Evolutionary conservation across 2,329 filamentous ascomycete species (phyloP).

Genomic region (Endocalyx cinctus): DNA sequence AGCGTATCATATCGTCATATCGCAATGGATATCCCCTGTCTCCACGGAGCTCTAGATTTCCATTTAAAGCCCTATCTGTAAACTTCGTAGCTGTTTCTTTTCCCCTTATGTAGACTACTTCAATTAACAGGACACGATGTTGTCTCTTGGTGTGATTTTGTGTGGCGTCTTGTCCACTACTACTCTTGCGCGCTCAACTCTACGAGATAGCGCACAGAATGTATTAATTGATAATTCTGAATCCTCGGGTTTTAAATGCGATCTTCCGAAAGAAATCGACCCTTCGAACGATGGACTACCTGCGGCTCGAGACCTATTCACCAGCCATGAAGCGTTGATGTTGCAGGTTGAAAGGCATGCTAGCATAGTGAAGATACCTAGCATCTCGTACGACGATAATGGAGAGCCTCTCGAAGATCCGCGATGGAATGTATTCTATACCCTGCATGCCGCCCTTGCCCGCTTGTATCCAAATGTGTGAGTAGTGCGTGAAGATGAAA

Average conservation of each 20-base stretch:
- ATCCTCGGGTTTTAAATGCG: constrained; percentile 20
- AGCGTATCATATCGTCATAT: too few relatives aligned
- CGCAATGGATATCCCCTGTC: too few relatives aligned
- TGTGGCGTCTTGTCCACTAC: constrained; percentile 13
- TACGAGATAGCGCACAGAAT: constrained; percentile 10
- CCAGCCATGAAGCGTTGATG: constrained; percentile 20
- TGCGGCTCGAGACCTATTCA: constrained; percentile 23
- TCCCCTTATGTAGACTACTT: too few relatives aligned
- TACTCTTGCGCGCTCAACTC: constrained; percentile 10
- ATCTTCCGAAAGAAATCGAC: constrained; percentile 21
- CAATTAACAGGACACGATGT: too few relatives aligned
- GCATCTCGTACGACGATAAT: constrained; percentile 53
- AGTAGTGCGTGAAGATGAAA: too few relatives aligned
- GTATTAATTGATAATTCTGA: too few relatives aligned
- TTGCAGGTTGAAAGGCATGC: constrained; percentile 33
- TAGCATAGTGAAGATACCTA: constrained; percentile 48
- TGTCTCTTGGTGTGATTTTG: too few relatives aligned
- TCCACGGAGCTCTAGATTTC: too few relatives aligned
- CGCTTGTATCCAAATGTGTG: constrained; percentile 46
- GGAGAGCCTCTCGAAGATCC: constrained; percentile 49
- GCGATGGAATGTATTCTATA: constrained; percentile 50
- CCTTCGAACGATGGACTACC: constrained; percentile 26
- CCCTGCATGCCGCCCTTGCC: constrained; percentile 43
- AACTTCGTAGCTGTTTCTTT: too few relatives aligned
- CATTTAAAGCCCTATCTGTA: too few relatives aligned